These are phyloP conservation scores for Wickerhamiella shivajii DNA, from an alignment of 805 yeast species.

Conservation along the genomic window DNA sequence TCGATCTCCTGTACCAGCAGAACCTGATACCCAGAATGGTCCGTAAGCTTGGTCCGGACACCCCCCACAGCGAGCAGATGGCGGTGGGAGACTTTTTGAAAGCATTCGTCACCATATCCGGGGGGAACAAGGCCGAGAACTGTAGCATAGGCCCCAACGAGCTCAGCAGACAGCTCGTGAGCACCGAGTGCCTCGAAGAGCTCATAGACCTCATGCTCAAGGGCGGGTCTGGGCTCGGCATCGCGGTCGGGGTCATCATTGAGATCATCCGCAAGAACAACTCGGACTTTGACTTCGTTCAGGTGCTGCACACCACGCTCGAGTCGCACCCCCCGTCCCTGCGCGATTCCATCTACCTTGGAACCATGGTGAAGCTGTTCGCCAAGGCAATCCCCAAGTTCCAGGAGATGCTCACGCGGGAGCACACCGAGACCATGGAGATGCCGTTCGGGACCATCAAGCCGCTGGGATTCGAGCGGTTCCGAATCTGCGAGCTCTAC, in stretches of 20 bases:
- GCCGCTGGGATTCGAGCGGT: conserved; percentile 81
- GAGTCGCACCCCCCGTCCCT: conserved; percentile 88
- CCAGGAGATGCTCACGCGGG: conserved; percentile 39
- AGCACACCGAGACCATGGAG: conserved; percentile 27
- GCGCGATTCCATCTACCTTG: conserved; percentile 85
- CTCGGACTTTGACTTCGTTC: conserved; percentile 84
- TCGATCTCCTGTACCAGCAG: conserved; percentile 61
- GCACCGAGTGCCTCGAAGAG: conserved; percentile 48
- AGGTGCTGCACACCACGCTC: conserved; percentile 65
- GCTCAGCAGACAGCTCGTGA: conserved; percentile 77
- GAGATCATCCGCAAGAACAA: conserved; percentile 91
- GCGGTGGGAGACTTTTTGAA: conserved; percentile 93
- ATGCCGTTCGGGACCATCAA: conserved; percentile 56
- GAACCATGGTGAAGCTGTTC: conserved; percentile 66
- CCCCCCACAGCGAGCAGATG: conserved; percentile 61
- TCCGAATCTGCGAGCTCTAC: conserved; percentile 77
- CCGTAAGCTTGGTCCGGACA: conserved; percentile 51
- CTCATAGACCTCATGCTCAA: conserved; percentile 63
- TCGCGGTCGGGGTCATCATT: conserved; percentile 88
- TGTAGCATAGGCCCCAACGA: conserved; percentile 95
- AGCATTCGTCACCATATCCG: conserved; percentile 86
- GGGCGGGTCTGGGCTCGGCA: conserved; percentile 72
- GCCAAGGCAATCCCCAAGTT: conserved; percentile 61
- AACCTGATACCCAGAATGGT: conserved; percentile 58
- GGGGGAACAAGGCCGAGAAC: conserved; percentile 78